Base-by-base conservation (phyloP, 1,284 basidiomycete genomes). In the Singerocomus rubriflavus region DNA sequence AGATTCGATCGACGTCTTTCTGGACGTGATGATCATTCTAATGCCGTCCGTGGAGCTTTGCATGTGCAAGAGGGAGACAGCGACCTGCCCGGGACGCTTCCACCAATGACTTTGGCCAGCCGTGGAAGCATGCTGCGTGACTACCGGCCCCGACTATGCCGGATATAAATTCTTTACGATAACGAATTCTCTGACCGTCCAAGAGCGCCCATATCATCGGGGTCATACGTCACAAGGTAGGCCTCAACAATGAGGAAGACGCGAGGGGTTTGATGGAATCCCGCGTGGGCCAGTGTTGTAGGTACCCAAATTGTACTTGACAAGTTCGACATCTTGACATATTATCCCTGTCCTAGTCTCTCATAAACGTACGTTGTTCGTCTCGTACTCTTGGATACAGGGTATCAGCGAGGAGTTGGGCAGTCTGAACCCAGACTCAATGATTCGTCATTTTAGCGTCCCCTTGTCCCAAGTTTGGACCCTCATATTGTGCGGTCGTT, bases 201-300 rank as follows among this genome's bases (percentile, higher is more conserved):
- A 25, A 31, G 38, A 61, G 46, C 50, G 41, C 51, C 48, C 1
- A 16, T 25, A 35, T 27, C 21, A 21, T 21, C 21, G 21, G 21
- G 4, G 36, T 48, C 50, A 64, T 49, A 26, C 27, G 34, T 21
- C 21, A 21, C 21, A 31, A 36, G 29, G 33, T 25, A 21, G 26
- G 31, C 13, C 16, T 30, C 27, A 25, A 34, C 50, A 57, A 58
- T 34, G 62, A 53, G 58, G 61, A 48, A 38, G 32, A 13, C 29
- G 37, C 27, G 41, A 61, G 50, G 53, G 11, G 12, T 16, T 35
- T 25, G 11, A 34, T 49, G 29, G 47, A 33, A 26, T 38, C 26
- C 21, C 21, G 21, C 14, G 33, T 31, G 33, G 46, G 30, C 26
- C 26, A 16, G 16, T 11, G 11, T 10, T 39, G 14, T 7, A 10